Percentiles rank a stretch among this genome's conserved stretches.
Evolutionary conservation across 1,139 yeast species (phyloP).

Genomic region (Sugiyamaella paludigena): DNA sequence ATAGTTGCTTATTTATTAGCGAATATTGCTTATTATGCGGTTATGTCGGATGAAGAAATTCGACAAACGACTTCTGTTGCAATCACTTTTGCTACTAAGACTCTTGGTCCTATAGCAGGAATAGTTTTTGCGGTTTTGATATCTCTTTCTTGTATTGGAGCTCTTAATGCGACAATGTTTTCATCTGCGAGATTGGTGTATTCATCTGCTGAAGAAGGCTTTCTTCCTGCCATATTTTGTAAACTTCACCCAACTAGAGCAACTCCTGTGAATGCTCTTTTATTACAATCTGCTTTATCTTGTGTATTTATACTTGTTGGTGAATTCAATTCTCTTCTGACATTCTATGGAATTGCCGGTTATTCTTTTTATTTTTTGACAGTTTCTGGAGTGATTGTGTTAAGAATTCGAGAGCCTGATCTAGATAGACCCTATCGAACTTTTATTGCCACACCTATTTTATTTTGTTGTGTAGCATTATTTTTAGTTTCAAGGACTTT

Average conservation of each 20-base stretch:
- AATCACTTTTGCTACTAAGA: slow-evolving; percentile 36
- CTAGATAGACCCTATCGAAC: slow-evolving; percentile 41
- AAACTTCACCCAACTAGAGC: slow-evolving; percentile 29
- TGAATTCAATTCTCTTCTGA: slow-evolving; percentile 38
- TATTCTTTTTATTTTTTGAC: slow-evolving; percentile 42
- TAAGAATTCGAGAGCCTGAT: slow-evolving; percentile 38
- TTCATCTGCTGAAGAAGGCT: slow-evolving; percentile 40
- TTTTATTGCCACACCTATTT: slow-evolving; percentile 39
- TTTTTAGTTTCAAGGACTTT: slow-evolving; percentile 39
- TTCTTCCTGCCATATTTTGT: slow-evolving; percentile 37
- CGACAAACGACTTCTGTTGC: slow-evolving; percentile 40
- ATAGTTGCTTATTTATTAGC: slow-evolving; percentile 40
- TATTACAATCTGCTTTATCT: slow-evolving; percentile 36
- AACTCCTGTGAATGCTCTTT: slow-evolving; percentile 41
- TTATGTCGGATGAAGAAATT: slow-evolving; percentile 37
- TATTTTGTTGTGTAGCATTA: slow-evolving; percentile 41
- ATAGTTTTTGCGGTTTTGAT: slow-evolving; percentile 38
- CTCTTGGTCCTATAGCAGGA: slow-evolving; percentile 36
- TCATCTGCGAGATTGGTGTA: slow-evolving; percentile 41
- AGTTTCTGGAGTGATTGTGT: slow-evolving; percentile 41
- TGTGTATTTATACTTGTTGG: slow-evolving; percentile 37
- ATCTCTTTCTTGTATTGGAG: slow-evolving; percentile 43
- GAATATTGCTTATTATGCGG: slow-evolving; percentile 41
- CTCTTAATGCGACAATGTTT: slow-evolving; percentile 42
- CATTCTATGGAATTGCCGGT: slow-evolving; percentile 44